A percentile compares a stretch with the other conserved stretches of the same genome.
These are phyloP conservation scores for Fusarium sp. DNA, from an alignment of 2,329 filamentous ascomycete genomes.

Conservation along the genomic window DNA sequence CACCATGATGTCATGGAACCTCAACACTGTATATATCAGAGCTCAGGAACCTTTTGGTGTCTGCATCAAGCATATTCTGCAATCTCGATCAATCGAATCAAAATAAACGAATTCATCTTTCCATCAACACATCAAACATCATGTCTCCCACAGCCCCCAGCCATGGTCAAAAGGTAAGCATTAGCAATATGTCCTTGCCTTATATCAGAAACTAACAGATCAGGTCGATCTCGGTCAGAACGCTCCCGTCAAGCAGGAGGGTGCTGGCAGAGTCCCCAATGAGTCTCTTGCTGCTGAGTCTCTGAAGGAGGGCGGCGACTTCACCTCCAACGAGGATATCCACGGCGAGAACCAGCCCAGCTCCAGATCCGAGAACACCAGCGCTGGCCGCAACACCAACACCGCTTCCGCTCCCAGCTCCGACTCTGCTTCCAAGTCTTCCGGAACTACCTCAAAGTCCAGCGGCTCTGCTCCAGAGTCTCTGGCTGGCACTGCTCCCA, in stretches of 20 bases:
- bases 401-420: conserved; percentile 10
- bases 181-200: neutral
- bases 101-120: neutral
- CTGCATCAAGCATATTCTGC: neutral
- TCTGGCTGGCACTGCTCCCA: conserved; percentile 49
- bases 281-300: conserved; percentile 85
- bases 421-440: conserved; percentile 1
- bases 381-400: neutral
- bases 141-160: conserved; percentile 39
- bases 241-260: conserved; percentile 67
- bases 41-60: neutral
- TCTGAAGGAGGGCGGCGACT: conserved; percentile 67
- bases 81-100: neutral
- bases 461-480: conserved; percentile 10
- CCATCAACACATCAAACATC: neutral
- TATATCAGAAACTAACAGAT: conserved; percentile 10
- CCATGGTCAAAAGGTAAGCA: conserved; percentile 42
- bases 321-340: conserved; percentile 68
- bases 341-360: conserved; percentile 37
- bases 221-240: conserved; percentile 61
- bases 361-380: conserved; percentile 13
- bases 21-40: conserved; percentile 30
- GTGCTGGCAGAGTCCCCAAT: conserved; percentile 70
- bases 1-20: conserved; percentile 37
- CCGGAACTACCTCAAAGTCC: neutral